Conservation (phyloP, 345 rosid genomes). For the Gossypium anomalum region DNA sequence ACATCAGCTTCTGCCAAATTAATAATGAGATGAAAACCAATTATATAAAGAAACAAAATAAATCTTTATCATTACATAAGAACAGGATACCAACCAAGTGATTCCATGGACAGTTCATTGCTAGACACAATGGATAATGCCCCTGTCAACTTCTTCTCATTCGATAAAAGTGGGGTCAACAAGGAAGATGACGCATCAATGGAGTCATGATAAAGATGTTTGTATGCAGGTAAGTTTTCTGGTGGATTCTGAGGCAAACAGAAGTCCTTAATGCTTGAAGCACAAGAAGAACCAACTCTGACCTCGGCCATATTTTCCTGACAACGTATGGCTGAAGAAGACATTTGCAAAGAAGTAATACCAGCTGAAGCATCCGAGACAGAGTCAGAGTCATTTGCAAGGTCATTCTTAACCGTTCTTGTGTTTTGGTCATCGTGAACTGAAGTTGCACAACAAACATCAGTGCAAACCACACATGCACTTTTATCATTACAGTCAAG, state of each 20-base stretch:
- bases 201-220: constrained; percentile 8
- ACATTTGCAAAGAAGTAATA: not conserved
- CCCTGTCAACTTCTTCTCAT: constrained; percentile 20
- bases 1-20: constrained; percentile 13
- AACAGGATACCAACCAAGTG: constrained; percentile 35
- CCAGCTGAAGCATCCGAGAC: constrained; percentile 15
- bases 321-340: not conserved
- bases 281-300: constrained; percentile 8
- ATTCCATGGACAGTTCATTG: constrained; percentile 23
- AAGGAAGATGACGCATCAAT: constrained; percentile 5
- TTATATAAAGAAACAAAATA: not conserved
- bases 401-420: not conserved
- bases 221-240: constrained; percentile 13
- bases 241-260: constrained; percentile 15
- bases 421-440: not conserved
- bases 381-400: constrained; percentile 3
- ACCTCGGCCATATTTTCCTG: constrained; percentile 15
- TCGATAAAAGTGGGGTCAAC: constrained; percentile 6
- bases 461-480: constrained; percentile 5
- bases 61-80: constrained; percentile 3
- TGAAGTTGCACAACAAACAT: constrained; percentile 17
- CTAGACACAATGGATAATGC: constrained; percentile 15
- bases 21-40: constrained; percentile 1
- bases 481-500: constrained; percentile 11
- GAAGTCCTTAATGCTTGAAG: constrained; percentile 15